Evolutionary conservation across 352 stramenopile genomes (phyloP).

Genomic region (Globisporangium orthogonon): DNA sequence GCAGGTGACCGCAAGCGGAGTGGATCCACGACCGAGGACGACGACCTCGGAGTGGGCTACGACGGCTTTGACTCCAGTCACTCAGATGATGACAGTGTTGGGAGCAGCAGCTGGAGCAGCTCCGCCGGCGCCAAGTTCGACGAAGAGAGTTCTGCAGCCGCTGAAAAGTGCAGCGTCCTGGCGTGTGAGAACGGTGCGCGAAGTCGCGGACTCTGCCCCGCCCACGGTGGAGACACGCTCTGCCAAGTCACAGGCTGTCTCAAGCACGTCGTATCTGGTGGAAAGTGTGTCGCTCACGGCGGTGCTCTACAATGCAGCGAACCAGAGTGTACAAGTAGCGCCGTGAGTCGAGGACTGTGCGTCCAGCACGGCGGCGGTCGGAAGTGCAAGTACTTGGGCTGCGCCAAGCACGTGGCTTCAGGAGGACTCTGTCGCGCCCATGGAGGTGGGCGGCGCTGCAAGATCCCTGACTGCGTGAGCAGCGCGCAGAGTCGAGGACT

Average conservation of each 20-base stretch:
- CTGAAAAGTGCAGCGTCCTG: conserved; percentile 17
- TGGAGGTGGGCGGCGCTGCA: conserved; percentile 68
- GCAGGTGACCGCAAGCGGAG: not conserved
- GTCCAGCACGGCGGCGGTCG: conserved; percentile 63
- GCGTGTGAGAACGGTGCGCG: conserved; percentile 38
- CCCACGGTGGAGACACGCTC: conserved; percentile 52
- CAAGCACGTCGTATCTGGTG: conserved; percentile 65
- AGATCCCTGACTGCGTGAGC: conserved; percentile 70
- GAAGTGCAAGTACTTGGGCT: conserved; percentile 60
- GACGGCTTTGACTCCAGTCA: conserved; percentile 5
- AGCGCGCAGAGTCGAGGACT: conserved; percentile 76
- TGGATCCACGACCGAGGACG: conserved; percentile 9
- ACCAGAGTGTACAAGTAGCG: conserved; percentile 36
- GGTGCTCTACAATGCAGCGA: conserved; percentile 45
- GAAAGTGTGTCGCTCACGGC: conserved; percentile 60
- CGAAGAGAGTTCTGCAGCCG: conserved; percentile 1
- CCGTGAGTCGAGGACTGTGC: conserved; percentile 54
- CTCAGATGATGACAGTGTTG: not conserved
- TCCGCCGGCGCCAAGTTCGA: not conserved
- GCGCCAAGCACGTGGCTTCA: conserved; percentile 75
- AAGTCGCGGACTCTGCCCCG: conserved; percentile 50
- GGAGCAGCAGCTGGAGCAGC: not conserved
- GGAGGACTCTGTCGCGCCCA: conserved; percentile 76
- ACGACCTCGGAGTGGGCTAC: conserved; percentile 7
- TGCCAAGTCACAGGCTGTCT: conserved; percentile 38